Conservation (phyloP, 2,329 filamentous ascomycete species). For the Claviceps capensis region DNA sequence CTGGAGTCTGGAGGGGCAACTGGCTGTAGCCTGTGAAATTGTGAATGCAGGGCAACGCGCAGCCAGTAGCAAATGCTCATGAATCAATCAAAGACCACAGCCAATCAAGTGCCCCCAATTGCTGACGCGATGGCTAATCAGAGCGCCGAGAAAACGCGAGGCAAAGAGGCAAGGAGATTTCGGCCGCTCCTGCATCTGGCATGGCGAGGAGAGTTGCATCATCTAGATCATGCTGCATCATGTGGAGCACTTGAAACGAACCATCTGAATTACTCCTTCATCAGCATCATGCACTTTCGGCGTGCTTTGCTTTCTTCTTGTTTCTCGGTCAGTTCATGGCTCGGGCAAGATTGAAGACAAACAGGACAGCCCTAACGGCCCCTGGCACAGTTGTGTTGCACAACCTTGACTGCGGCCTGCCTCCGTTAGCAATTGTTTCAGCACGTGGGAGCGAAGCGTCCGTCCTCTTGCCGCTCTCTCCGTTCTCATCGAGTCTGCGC, state of each 20-base stretch:
- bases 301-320: background rate
- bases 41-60: background rate
- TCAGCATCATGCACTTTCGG: no score
- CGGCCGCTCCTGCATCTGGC: background rate
- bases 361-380: background rate
- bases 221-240: no score
- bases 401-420: background rate
- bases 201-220: background rate
- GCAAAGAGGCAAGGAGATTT: background rate
- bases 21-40: background rate
- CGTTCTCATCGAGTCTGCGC: background rate
- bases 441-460: background rate
- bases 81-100: no score
- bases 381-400: background rate
- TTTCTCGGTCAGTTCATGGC: background rate
- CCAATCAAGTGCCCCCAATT: background rate
- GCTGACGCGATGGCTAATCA: slow-evolving; percentile 1
- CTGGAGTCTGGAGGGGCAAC: background rate
- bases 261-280: no score
- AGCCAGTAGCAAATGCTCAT: background rate
- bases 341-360: no score
- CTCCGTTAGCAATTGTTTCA: background rate
- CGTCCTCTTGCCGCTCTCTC: background rate
- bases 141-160: background rate
- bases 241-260: no score